phyloP scores from a whole-genome alignment of 2,329 filamentous ascomycete species.

The Alternaria tenuissima region DNA sequence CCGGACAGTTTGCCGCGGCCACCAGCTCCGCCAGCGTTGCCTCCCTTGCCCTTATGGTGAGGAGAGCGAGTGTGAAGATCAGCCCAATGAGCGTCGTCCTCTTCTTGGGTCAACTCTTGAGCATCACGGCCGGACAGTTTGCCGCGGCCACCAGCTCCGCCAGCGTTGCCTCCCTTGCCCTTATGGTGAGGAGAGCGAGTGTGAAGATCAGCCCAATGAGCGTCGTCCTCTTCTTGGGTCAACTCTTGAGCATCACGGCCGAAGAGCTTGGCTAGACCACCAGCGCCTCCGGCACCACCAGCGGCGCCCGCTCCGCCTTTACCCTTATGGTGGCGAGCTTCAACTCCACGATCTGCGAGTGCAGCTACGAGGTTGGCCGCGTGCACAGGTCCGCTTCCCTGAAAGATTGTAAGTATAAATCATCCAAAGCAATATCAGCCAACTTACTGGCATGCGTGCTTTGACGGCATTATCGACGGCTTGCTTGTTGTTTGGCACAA shows the following conservation, averaged over 20 bases:
- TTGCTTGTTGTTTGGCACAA: conserved; percentile 37
- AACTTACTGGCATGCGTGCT: conserved; percentile 40
- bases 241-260: conserved; percentile 6
- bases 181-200: conserved; percentile 13
- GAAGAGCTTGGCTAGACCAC: neutral
- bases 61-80: neutral
- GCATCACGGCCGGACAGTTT: conserved; percentile 2
- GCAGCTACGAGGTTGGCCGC: conserved; percentile 32
- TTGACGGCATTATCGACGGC: conserved; percentile 32
- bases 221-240: neutral
- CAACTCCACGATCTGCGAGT: conserved; percentile 27
- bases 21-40: neutral
- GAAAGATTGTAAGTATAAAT: conserved; percentile 15
- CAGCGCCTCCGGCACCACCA: neutral
- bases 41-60: conserved; percentile 18
- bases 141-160: neutral
- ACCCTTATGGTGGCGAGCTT: conserved; percentile 28
- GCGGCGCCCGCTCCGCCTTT: conserved; percentile 13
- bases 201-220: neutral
- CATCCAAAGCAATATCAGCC: neutral
- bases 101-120: neutral
- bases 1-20: neutral
- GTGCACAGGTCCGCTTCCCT: conserved; percentile 36
- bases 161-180: conserved; percentile 10
- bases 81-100: neutral